Evolutionary conservation across 805 yeast genomes (phyloP).

Genomic region (Yamadazyma insecticola): DNA sequence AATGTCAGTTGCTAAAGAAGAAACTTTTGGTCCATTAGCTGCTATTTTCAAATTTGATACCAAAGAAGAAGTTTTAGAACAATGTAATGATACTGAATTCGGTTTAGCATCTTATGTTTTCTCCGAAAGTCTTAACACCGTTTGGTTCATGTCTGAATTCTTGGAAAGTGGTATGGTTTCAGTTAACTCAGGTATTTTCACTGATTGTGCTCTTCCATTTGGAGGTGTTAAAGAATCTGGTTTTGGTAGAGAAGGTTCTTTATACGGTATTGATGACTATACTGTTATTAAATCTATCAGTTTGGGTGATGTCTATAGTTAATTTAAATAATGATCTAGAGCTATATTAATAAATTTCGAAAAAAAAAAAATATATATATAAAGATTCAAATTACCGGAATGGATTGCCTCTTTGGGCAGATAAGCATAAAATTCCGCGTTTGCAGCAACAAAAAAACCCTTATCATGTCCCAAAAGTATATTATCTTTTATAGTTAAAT

Average conservation of each 20-base stretch:
- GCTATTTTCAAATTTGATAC: constrained; percentile 53
- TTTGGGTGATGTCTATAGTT: constrained; percentile 39
- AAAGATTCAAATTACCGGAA: too few species aligned
- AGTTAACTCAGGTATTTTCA: constrained; percentile 54
- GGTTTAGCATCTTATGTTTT: constrained; percentile 62
- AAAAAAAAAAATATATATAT: too few species aligned
- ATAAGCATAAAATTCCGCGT: too few species aligned
- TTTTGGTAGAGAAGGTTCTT: constrained; percentile 77
- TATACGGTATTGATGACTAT: constrained; percentile 73
- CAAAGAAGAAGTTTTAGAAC: constrained; percentile 46
- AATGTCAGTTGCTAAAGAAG: constrained; percentile 50
- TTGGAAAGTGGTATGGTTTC: constrained; percentile 65
- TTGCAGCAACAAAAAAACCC: too few species aligned
- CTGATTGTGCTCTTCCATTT: constrained; percentile 60
- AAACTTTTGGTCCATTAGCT: constrained; percentile 64
- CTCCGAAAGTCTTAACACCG: constrained; percentile 46
- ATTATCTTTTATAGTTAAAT: too few species aligned
- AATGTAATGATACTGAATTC: constrained; percentile 50
- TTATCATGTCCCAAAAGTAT: too few species aligned
- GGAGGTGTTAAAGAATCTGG: constrained; percentile 81
- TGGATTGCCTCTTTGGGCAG: too few species aligned
- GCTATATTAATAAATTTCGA: too few species aligned
- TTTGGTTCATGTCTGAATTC: constrained; percentile 50
- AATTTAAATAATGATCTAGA: too few species aligned
- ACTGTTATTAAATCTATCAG: constrained; percentile 51